Evolutionary conservation across 176 grass and related monocot genomes (phyloP).

Genomic region (Areca catechu): DNA sequence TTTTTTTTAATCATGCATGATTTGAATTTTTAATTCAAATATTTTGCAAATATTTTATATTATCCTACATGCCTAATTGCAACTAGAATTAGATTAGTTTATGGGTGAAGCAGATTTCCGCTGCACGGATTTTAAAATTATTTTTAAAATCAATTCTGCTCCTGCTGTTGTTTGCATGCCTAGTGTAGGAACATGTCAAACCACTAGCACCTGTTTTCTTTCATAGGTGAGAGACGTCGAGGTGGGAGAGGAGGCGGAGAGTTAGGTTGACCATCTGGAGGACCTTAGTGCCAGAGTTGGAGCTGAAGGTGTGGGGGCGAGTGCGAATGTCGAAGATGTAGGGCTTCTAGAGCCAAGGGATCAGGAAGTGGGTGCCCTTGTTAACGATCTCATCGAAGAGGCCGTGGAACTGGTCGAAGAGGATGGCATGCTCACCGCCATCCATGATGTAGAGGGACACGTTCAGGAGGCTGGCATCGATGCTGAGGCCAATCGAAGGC

Average conservation of each 20-base stretch:
- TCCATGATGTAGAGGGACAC: slow-evolving; percentile 85
- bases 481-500: slow-evolving; percentile 57
- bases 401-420: slow-evolving; percentile 91
- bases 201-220: no score
- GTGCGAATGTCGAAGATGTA: no score
- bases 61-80: no score
- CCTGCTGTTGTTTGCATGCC: no score
- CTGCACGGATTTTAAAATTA: no score
- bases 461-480: slow-evolving; percentile 40
- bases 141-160: no score
- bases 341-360: slow-evolving; percentile 96
- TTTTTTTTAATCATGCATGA: no score
- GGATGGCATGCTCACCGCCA: slow-evolving; percentile 82
- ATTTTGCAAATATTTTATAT: no score
- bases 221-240: slow-evolving; percentile 54
- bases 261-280: slow-evolving; percentile 97
- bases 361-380: slow-evolving; percentile 95
- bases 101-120: no score
- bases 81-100: no score
- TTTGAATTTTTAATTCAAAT: no score
- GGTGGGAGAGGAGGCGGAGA: slow-evolving; percentile 86
- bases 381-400: slow-evolving; percentile 62
- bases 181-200: no score
- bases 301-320: slow-evolving; percentile 90
- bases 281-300: slow-evolving; percentile 96